A percentile compares a stretch with the other conserved stretches of the same genome.
Conservation (phyloP, 1,284 basidiomycete genomes). For the Trametes hirsuta region DNA sequence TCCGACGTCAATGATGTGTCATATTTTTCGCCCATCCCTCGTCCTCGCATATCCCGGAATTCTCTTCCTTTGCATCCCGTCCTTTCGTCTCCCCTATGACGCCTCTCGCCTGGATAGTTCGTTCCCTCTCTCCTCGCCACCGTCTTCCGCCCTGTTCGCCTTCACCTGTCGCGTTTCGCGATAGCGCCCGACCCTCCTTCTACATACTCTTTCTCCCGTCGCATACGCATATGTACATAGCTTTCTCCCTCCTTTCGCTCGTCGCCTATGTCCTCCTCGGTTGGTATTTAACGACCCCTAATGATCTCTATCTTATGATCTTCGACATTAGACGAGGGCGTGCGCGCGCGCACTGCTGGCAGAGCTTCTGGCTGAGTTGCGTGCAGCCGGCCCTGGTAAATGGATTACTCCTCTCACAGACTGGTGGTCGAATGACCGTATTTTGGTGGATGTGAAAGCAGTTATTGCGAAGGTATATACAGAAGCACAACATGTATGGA, state of each 20-base stretch:
- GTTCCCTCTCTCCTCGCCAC: neutral
- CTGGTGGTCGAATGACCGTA: no score
- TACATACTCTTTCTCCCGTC: slow-evolving; percentile 2
- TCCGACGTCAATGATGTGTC: slow-evolving; percentile 5
- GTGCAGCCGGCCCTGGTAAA: neutral
- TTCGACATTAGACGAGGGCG: slow-evolving; percentile 5
- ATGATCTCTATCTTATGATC: slow-evolving; percentile 28
- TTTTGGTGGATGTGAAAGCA: neutral
- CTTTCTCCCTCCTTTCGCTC: neutral
- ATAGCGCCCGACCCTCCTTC: slow-evolving; percentile 23
- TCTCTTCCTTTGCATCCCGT: slow-evolving; percentile 5
- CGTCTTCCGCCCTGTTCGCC: neutral
- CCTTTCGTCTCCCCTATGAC: slow-evolving; percentile 6
- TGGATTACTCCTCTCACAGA: neutral
- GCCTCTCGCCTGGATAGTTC: slow-evolving; percentile 18
- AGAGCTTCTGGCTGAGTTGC: neutral
- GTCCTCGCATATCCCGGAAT: slow-evolving; percentile 20
- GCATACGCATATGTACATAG: slow-evolving; percentile 23
- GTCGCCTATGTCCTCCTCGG: slow-evolving; percentile 17
- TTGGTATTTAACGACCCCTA: slow-evolving; percentile 28
- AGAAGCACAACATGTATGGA: neutral
- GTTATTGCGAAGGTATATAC: neutral
- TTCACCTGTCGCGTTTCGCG: slow-evolving; percentile 20
- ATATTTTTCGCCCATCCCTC: neutral
- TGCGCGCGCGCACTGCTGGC: neutral